Percentiles rank a stretch among this genome's conserved stretches.
phyloP scores from a whole-genome alignment of 2,329 filamentous ascomycete species.

The Emericellopsis cladophorae region DNA sequence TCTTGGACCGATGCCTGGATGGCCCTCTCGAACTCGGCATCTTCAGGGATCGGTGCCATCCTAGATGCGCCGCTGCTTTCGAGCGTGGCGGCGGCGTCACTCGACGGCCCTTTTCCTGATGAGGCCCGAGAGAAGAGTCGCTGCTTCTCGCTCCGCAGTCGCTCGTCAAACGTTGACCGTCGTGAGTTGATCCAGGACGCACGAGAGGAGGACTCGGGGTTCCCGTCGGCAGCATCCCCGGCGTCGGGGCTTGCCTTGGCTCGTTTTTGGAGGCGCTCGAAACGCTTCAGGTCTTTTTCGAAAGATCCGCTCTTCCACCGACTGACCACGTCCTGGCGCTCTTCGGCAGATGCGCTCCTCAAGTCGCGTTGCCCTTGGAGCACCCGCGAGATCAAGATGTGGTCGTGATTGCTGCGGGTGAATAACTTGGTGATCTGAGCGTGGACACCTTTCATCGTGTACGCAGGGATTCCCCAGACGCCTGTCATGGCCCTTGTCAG shows the following conservation, averaged over 20 bases:
- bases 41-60: conserved; percentile 15
- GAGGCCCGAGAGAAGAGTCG: conserved; percentile 6
- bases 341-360: conserved; percentile 35
- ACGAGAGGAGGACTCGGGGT: conserved; percentile 4
- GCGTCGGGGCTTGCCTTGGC: conserved; percentile 25
- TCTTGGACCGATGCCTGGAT: conserved; percentile 57
- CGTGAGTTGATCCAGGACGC: conserved; percentile 34
- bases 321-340: conserved; percentile 50
- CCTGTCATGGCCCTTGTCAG: conserved; percentile 18
- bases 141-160: conserved; percentile 32
- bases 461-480: conserved; percentile 62
- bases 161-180: conserved; percentile 34
- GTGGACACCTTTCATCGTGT: conserved; percentile 71
- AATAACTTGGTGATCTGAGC: conserved; percentile 63
- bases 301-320: conserved; percentile 51
- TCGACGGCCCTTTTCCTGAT: conserved; percentile 3
- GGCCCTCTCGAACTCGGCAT: conserved; percentile 56
- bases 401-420: conserved; percentile 60
- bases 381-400: conserved; percentile 66
- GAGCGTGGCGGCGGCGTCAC: conserved; percentile 3
- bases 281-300: conserved; percentile 38
- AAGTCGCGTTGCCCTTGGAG: conserved; percentile 62
- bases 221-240: conserved; percentile 13
- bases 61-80: conserved; percentile 4
- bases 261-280: conserved; percentile 36